Evolutionary conservation across 208 protist species (phyloP), one percentile per base, ranked within the genome.

Genomic region (Angomonas ambiguus): DNA sequence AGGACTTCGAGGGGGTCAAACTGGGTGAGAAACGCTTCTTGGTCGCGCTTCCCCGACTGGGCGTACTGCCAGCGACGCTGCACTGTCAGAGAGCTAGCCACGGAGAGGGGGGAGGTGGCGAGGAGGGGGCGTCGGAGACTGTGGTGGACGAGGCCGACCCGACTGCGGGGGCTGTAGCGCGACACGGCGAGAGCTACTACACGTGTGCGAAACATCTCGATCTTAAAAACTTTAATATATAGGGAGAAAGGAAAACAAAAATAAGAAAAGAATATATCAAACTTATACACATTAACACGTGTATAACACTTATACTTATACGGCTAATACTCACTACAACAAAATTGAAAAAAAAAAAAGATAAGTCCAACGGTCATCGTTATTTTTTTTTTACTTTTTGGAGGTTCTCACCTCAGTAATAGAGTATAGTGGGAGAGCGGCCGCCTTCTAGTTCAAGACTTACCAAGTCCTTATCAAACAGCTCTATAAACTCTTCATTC

Each of bases 401-500:
- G 38, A 45, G 8, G 16, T 8, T n/a, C 16, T n/a, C 8, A 16
- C 38, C 11, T 45, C 16, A 45, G 16, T 45, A 64, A 53, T 92
- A 95, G 16, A 95, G 58, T 24, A 95, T 91, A 18, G 80, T 90
- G 42, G 89, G 86, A 4, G 70, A 76, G 1, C 80, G 74, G 0
- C 83, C 84, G 30, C 72, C 74, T 1, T 62, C 48, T 42, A 87
- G 60, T 62, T 89, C 77, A 10, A 98, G 34, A 45, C 71, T 96
- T 11, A 99, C 95, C 5, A 99, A 77, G 57, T 99, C 98, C 13
- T 92, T 97, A 72, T 99, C 98, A 65, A 99, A 99, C n/a, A 99
- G 80, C 78, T 99, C 98, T 62, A 99, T 99, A 76, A 99, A 99
- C 82, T 99, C 97, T 78, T 99, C 98, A 76, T 99, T 98, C 49